These are phyloP conservation scores for Saccharum hybrid DNA, from an alignment of 202 grass and related monocot species.

Conservation along the genomic window DNA sequence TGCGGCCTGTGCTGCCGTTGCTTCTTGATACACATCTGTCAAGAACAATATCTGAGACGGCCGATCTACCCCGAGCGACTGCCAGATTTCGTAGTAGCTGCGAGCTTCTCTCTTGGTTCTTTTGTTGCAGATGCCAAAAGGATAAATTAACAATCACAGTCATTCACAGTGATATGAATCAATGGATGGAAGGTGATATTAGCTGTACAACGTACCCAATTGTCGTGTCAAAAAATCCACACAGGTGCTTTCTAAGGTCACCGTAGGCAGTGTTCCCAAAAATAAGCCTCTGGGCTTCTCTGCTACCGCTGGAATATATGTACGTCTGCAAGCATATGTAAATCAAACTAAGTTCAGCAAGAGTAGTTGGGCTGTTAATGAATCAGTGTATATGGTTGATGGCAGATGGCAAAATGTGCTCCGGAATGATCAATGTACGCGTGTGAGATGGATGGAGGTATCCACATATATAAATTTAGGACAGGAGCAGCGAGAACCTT, in stretches of 20 bases:
- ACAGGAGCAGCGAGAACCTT: conserved; percentile 41
- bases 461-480: background rate
- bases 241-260: conserved; percentile 75
- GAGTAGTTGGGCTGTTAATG: background rate
- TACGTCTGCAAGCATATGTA: conserved; percentile 54
- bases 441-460: background rate
- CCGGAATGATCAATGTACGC: background rate
- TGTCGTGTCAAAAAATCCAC: conserved; percentile 86
- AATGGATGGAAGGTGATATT: background rate
- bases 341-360: background rate
- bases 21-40: conserved; percentile 87
- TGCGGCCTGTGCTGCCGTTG: conserved; percentile 80
- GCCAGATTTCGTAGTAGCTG: conserved; percentile 87
- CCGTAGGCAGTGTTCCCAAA: conserved; percentile 81
- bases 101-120: conserved; percentile 76
- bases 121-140: background rate
- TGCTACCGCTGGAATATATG: conserved; percentile 94
- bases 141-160: background rate
- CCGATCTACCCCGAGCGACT: conserved; percentile 70
- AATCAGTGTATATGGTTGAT: background rate
- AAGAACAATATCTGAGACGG: conserved; percentile 86
- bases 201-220: conserved; percentile 53
- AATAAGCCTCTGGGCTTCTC: conserved; percentile 93
- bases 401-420: background rate
- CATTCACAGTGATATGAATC: background rate